These are phyloP conservation scores for Penstemon eatonii DNA, from an alignment of 257 asterid species.

Conservation along the genomic window DNA sequence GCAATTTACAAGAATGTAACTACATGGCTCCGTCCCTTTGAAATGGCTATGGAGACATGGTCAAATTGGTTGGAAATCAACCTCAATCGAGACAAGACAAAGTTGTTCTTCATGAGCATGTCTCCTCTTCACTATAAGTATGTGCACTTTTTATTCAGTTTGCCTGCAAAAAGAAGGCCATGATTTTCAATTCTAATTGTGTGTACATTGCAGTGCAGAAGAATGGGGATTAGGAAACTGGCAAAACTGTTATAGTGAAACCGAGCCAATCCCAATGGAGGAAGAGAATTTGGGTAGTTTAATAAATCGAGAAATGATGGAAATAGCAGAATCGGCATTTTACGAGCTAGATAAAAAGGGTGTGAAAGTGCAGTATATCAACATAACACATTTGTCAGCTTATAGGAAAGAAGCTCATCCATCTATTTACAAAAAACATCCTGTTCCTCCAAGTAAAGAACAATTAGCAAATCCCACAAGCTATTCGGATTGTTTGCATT, in stretches of 20 bases:
- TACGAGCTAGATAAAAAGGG: constrained; percentile 4
- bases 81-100: background rate
- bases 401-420: constrained; percentile 46
- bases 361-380: constrained; percentile 19
- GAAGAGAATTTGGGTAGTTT: background rate
- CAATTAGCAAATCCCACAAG: constrained; percentile 14
- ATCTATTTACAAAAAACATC: constrained; percentile 29
- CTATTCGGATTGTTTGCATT: constrained; percentile 37
- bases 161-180: background rate
- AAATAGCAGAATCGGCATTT: constrained; percentile 2
- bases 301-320: background rate
- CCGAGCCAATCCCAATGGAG: background rate
- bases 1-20: background rate
- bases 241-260: background rate
- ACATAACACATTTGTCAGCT: constrained; percentile 37
- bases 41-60: background rate
- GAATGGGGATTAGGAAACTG: background rate
- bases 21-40: background rate
- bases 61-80: background rate
- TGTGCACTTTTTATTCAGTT: background rate
- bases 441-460: background rate
- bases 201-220: constrained; percentile 1
- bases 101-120: constrained; percentile 12
- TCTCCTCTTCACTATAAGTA: constrained; percentile 45
- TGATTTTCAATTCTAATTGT: background rate